A percentile compares a stretch with the other conserved stretches of the same genome.
These are phyloP conservation scores for Rhynchospora tenuis DNA, from an alignment of 176 grass and related monocot genomes.

Conservation along the genomic window DNA sequence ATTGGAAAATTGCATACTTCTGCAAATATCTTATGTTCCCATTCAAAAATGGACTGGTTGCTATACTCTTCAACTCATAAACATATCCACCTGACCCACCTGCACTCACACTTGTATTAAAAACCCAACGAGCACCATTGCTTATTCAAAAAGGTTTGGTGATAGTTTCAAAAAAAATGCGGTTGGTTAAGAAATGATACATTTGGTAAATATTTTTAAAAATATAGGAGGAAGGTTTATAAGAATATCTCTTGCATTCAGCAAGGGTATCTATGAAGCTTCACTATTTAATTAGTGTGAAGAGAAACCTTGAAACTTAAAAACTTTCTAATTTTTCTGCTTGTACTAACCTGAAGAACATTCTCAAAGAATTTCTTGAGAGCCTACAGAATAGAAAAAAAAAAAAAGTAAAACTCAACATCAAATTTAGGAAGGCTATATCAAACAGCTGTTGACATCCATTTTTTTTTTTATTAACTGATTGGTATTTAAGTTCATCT, in stretches of 20 bases:
- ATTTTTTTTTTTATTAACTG: not conserved
- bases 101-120: not conserved
- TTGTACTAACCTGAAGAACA: slow-evolving; percentile 70
- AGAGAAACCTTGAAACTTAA: not conserved
- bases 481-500: not conserved
- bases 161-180: not conserved
- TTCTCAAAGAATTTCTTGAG: slow-evolving; percentile 95
- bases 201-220: not conserved
- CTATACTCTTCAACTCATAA: not conserved
- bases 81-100: not conserved
- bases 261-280: not conserved
- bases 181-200: not conserved
- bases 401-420: slow-evolving; percentile 30
- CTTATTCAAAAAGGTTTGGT: not conserved
- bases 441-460: not conserved
- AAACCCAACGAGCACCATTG: not conserved
- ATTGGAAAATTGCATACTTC: not conserved
- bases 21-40: not conserved
- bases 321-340: not conserved
- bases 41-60: not conserved
- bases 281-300: not conserved
- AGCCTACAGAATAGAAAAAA: slow-evolving; percentile 51
- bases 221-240: not conserved
- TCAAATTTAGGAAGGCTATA: slow-evolving; percentile 26
- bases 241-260: not conserved